phyloP scores from a whole-genome alignment of 2,329 filamentous ascomycete genomes.

The Colletotrichum tofieldiae region DNA sequence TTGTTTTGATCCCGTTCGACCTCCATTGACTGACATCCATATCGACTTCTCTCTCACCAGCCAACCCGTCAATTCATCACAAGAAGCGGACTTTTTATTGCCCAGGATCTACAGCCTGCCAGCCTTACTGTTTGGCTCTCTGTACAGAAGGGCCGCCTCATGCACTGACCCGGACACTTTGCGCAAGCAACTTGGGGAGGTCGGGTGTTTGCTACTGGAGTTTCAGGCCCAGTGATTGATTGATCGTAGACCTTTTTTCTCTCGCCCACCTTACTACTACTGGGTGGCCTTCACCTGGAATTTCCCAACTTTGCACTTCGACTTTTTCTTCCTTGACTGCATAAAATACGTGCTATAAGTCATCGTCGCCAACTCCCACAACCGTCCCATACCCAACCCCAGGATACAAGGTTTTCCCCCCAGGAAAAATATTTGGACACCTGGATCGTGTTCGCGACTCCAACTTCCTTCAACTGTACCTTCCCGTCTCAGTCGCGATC shows the following conservation, averaged over 20 bases:
- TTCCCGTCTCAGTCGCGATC: conserved; percentile 3
- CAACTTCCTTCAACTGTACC: background rate
- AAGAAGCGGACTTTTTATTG: background rate
- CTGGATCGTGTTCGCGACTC: conserved; percentile 10
- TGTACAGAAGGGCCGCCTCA: conserved; percentile 22
- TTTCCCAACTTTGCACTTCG: conserved; percentile 9
- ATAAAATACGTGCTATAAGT: conserved; percentile 27
- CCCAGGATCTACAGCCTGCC: conserved; percentile 15
- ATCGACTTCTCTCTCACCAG: conserved; percentile 7
- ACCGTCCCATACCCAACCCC: background rate
- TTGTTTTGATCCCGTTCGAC: conserved; percentile 36
- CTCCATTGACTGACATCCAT: conserved; percentile 16
- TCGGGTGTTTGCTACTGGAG: conserved; percentile 37
- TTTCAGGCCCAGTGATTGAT: conserved; percentile 34
- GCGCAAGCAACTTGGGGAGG: conserved; percentile 25
- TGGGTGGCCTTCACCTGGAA: conserved; percentile 14
- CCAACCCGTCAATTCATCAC: conserved; percentile 20
- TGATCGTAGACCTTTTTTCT: conserved; percentile 33
- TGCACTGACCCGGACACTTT: conserved; percentile 32
- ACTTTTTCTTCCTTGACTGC: background rate
- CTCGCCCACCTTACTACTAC: conserved; percentile 10
- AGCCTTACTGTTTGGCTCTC: conserved; percentile 10
- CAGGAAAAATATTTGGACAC: background rate
- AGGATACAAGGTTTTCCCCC: background rate
- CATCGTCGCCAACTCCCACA: background rate